phyloP scores from a whole-genome alignment of 441 rosid genomes.

The Pelargonium fulgidum region DNA sequence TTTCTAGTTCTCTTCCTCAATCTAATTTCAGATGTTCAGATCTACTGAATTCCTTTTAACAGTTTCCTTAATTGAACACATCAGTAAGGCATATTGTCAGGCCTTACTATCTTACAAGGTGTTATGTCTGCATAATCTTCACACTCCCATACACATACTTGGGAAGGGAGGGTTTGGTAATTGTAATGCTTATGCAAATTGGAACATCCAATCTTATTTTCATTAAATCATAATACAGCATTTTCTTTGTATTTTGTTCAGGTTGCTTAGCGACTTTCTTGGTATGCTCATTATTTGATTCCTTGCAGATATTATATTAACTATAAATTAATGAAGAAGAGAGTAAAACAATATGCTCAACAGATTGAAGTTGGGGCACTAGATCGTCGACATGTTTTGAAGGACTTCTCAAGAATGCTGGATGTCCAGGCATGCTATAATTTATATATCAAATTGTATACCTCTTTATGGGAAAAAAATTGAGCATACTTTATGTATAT shows the following conservation, averaged over 20 bases:
- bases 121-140: not conserved
- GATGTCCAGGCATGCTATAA: slow-evolving; percentile 61
- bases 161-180: too few species aligned
- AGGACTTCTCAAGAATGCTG: slow-evolving; percentile 95
- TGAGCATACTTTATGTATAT: not conserved
- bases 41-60: not conserved
- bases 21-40: too few species aligned
- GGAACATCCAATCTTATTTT: too few species aligned
- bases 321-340: slow-evolving; percentile 92
- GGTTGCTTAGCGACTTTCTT: not conserved
- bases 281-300: slow-evolving; percentile 4
- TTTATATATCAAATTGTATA: slow-evolving; percentile 11
- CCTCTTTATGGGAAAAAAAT: not conserved
- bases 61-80: not conserved
- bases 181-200: too few species aligned
- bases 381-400: slow-evolving; percentile 81
- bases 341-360: slow-evolving; percentile 67
- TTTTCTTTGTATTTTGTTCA: not conserved
- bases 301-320: slow-evolving; percentile 74
- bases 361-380: slow-evolving; percentile 71
- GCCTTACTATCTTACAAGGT: not conserved
- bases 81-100: not conserved
- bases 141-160: not conserved
- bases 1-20: too few species aligned
- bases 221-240: too few species aligned